A percentile compares a stretch with the other conserved stretches of the same genome.
Conservation (phyloP, 23 red algal genomes). For the Gracilaria vermiculophylla region DNA sequence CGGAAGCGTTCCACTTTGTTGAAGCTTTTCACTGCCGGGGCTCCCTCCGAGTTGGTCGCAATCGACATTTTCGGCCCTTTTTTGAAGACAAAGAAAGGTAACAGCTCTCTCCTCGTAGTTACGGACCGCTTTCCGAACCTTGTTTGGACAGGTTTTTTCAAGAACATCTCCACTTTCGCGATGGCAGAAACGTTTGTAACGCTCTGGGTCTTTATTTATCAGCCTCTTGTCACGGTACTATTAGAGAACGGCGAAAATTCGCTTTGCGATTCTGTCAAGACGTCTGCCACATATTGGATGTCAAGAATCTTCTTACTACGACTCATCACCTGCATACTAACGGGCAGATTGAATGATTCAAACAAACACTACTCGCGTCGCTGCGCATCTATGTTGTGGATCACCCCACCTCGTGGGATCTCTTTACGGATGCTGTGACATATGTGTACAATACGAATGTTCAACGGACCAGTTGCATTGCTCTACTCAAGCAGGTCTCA, state of each 20-base stretch:
- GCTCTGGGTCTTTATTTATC: neutral
- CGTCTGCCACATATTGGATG: neutral
- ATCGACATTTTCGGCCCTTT: slow-evolving; percentile 33
- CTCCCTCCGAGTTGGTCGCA: neutral
- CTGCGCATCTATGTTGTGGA: slow-evolving; percentile 2
- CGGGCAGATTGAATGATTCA: slow-evolving; percentile 16
- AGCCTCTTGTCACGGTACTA: neutral
- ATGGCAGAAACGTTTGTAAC: neutral
- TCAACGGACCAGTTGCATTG: neutral
- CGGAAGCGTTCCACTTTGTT: neutral
- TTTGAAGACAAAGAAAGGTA: neutral
- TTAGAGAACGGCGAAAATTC: neutral
- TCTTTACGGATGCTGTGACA: neutral
- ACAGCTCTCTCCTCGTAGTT: slow-evolving; percentile 6
- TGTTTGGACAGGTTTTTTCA: neutral
- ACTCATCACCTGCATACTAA: slow-evolving; percentile 16
- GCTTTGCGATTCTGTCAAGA: neutral
- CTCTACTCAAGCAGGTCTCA: neutral
- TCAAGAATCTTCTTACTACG: neutral
- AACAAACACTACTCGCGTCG: neutral
- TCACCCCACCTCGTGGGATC: neutral
- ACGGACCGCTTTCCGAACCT: slow-evolving; percentile 36
- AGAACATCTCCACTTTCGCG: neutral
- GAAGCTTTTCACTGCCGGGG: neutral
- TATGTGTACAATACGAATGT: neutral